Evolutionary conservation across 306 rosid genomes (phyloP), one percentile per base, ranked within the genome.

Genomic region (Mucuna pruriens): DNA sequence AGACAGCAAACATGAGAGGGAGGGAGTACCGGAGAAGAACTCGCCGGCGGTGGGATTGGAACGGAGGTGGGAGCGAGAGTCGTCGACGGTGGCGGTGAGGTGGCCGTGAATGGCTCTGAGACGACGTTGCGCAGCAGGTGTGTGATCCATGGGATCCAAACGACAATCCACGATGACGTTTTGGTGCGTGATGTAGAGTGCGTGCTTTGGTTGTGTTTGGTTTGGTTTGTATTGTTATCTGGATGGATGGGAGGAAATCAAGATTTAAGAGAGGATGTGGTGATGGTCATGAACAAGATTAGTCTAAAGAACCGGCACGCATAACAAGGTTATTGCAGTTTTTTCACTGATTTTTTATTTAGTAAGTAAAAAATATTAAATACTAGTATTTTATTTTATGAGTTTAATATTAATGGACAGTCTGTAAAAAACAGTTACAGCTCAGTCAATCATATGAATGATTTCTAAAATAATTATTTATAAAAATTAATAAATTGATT

Each of bases 61-160:
- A 19, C 80, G 94, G 79, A 95, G 93, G 82, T 81, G 84, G 55
- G 92, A 84, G 9, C 71, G 16, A 44, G 89, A 77, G 15, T 90
- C 93, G 1, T 19, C 83, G 8, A 75, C 82, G 82, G 80, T 22
- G 74, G 90, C 1, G 84, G 69, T 22, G 62, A 95, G 88, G 83
- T 95, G 98, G 49, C 61, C 44, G 60, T 88, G 72, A 72, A 95
- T 89, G 17, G 94, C 89, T 75, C 67, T 61, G 11, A 93, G 87
- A 73, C 99, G 98, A 77, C 98, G 97, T 40, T 86, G 91, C 9
- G 80, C 76, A 33, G 94, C 87, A 71, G 89, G 78, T 36, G 88
- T 1, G n/a, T 87, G 84, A 85, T 95, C 98, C 99, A 94, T 80
- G 45, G 39, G n/a, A 25, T 4, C 25, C 3, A 44, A 79, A 79